A percentile compares a stretch with the other conserved stretches of the same genome.
Conservation (phyloP, 768 basidiomycete species). For the Boletus insuetus region DNA sequence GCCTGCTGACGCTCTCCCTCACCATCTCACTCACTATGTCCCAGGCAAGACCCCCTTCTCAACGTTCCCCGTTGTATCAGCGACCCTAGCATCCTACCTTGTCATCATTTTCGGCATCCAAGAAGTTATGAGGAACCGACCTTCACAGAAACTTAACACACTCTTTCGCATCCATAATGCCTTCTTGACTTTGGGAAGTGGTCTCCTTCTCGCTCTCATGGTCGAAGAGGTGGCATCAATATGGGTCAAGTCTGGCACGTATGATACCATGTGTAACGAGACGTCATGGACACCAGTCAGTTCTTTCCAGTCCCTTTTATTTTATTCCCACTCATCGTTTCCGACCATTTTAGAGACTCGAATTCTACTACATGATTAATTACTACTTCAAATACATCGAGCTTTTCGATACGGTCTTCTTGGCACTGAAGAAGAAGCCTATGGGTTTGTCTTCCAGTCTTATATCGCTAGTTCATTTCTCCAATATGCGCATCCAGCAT, state of each 20-base stretch:
- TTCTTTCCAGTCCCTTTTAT: conserved; percentile 16
- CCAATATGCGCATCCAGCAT: conserved; percentile 50
- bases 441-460: conserved; percentile 56
- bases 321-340: conserved; percentile 3
- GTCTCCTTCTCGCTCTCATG: conserved; percentile 84
- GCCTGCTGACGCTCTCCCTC: conserved; percentile 43
- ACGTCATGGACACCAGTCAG: conserved; percentile 85
- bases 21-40: conserved; percentile 46
- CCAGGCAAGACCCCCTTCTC: conserved; percentile 58
- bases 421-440: conserved; percentile 97
- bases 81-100: conserved; percentile 77
- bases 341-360: conserved; percentile 58
- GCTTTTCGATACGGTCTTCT: conserved; percentile 94
- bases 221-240: conserved; percentile 88
- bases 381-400: conserved; percentile 99
- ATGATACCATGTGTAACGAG: conserved; percentile 73
- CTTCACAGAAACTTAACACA: conserved; percentile 71
- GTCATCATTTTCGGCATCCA: conserved; percentile 83
- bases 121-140: conserved; percentile 76
- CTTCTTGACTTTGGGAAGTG: conserved; percentile 79
- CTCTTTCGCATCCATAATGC: conserved; percentile 92
- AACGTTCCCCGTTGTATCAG: conserved; percentile 61
- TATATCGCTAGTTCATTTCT: neutral
- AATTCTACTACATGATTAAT: conserved; percentile 98
- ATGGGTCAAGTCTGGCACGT: conserved; percentile 65